Evolutionary conservation across 768 basidiomycete genomes (phyloP).

Genomic region (Pisolithus tinctorius): DNA sequence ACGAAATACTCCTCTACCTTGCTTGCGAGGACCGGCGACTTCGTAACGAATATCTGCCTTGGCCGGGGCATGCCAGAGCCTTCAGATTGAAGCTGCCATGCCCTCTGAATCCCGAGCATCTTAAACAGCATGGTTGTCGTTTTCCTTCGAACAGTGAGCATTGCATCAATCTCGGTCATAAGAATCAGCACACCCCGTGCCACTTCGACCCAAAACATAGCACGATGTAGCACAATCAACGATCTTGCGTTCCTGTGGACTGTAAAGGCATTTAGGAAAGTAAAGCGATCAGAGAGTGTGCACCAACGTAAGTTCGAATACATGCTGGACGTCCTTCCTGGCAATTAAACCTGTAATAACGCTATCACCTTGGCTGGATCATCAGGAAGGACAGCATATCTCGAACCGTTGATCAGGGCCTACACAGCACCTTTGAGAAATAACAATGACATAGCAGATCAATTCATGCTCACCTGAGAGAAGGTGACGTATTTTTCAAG

Average conservation of each 20-base stretch:
- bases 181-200: constrained; percentile 48
- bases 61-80: constrained; percentile 34
- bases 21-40: constrained; percentile 56
- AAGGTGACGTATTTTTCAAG: constrained; percentile 25
- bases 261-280: constrained; percentile 14
- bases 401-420: constrained; percentile 19
- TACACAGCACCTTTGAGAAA: constrained; percentile 6
- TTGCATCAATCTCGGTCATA: too few species aligned
- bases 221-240: constrained; percentile 55
- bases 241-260: constrained; percentile 46
- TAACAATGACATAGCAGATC: constrained; percentile 32
- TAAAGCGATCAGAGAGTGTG: background rate
- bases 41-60: constrained; percentile 67
- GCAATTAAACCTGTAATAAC: constrained; percentile 14
- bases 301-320: constrained; percentile 22
- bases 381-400: background rate
- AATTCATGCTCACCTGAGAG: constrained; percentile 15
- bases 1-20: constrained; percentile 66
- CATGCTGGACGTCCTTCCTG: constrained; percentile 19
- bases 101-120: constrained; percentile 62
- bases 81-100: constrained; percentile 33
- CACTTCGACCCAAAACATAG: constrained; percentile 64
- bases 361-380: background rate
- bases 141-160: constrained; percentile 37
- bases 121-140: constrained; percentile 75